A percentile compares a stretch with the other conserved stretches of the same genome.
Conservation (phyloP, 441 rosid species). For the Eruca vesicaria region DNA sequence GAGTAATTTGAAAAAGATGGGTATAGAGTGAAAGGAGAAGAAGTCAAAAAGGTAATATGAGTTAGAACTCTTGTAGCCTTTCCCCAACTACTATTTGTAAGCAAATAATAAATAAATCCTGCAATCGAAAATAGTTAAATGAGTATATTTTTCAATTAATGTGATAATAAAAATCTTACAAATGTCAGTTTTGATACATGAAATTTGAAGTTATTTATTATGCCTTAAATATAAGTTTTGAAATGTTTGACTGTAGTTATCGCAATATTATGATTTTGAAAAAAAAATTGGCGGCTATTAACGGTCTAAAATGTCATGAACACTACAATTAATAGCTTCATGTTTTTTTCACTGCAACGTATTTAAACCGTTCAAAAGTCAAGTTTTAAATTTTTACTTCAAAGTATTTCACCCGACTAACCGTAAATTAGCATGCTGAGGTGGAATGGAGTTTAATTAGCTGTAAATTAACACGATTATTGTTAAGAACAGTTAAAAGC, state of each 20-base stretch:
- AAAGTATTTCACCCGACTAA: neutral
- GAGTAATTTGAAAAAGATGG: neutral
- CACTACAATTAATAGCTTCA: neutral
- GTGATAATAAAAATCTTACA: slow-evolving; percentile 4
- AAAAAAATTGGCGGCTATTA: neutral
- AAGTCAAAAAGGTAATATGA: slow-evolving; percentile 2
- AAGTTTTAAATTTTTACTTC: neutral
- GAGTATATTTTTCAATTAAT: slow-evolving; percentile 13
- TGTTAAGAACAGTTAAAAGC: slow-evolving; percentile 10
- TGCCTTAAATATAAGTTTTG: neutral
- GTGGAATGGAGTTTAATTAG: slow-evolving; percentile 12
- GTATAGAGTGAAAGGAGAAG: neutral
- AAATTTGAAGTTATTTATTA: slow-evolving; percentile 13
- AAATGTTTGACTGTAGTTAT: neutral
- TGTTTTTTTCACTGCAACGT: neutral
- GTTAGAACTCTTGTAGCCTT: neutral
- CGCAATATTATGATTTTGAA: neutral
- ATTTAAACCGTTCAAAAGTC: neutral
- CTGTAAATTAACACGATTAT: neutral
- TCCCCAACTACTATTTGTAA: neutral
- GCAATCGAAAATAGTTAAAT: slow-evolving; percentile 4
- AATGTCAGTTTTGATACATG: slow-evolving; percentile 22
- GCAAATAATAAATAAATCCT: neutral
- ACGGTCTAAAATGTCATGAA: neutral
- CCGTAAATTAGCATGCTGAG: neutral